Evolutionary conservation across 495 filamentous ascomycete species (phyloP).

Genomic region (Lophium mytilinum): DNA sequence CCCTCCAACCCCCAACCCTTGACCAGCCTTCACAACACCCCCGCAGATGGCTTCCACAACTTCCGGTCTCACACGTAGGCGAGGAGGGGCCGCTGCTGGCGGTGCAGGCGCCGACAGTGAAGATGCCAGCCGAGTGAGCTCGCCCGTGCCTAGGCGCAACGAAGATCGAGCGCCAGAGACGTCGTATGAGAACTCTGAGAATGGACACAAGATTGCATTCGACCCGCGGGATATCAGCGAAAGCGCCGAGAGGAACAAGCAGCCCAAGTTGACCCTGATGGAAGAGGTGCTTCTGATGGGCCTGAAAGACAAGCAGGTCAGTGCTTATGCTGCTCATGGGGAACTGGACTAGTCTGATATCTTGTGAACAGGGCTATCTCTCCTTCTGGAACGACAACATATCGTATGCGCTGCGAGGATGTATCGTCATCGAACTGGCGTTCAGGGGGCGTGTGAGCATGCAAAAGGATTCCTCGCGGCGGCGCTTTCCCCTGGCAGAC

Average conservation of each 20-base stretch:
- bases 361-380: conserved; percentile 67
- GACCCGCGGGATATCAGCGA: conserved; percentile 96
- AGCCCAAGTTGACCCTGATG: conserved; percentile 97
- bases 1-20: conserved; percentile 13
- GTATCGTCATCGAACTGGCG: conserved; percentile 94
- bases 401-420: conserved; percentile 91
- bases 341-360: background rate
- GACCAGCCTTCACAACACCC: conserved; percentile 10
- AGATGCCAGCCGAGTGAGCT: conserved; percentile 55
- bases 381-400: conserved; percentile 99
- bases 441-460: conserved; percentile 95
- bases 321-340: conserved; percentile 5
- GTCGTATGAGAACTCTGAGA: conserved; percentile 84
- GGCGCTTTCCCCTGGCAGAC: conserved; percentile 87
- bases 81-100: conserved; percentile 56
- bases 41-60: conserved; percentile 20
- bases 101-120: conserved; percentile 51
- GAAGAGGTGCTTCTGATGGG: conserved; percentile 93
- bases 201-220: conserved; percentile 97
- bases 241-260: conserved; percentile 91
- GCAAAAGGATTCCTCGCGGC: conserved; percentile 90
- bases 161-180: conserved; percentile 73
- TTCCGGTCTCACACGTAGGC: conserved; percentile 63
- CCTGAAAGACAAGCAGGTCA: conserved; percentile 96
- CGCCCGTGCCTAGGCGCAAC: conserved; percentile 53